Base-by-base conservation (phyloP, 2,329 filamentous ascomycete species). In the Ophidiomyces ophidiicola region DNA sequence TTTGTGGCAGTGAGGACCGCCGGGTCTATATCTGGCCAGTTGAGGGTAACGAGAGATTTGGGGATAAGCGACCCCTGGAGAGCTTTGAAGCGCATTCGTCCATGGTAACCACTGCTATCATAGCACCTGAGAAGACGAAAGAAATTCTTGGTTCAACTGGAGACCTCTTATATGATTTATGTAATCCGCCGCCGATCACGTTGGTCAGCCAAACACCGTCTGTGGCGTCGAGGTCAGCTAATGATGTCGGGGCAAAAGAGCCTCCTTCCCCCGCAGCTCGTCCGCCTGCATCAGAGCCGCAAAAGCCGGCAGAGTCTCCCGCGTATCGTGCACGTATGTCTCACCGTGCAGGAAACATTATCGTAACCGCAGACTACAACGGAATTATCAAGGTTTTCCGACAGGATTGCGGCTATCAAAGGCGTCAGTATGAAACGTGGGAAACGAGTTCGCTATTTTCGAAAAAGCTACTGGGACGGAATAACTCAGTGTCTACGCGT, bases 161-260 rank as follows among this genome's bases (percentile, higher is more conserved):
- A 40, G 87, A 98, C 55, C 87, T 90, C 1, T 74, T 98, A n/a
- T 98, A 86, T 57, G 87, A 94, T 51, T 70, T 96, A 1, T 96
- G 90, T 67, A 96, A 96, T 50, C 90, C 90, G 4, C 90, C 88
- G 0, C 86, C 88, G 0, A 77, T 96, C 11, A 87, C 77, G 5
- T 68, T 96, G 12, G 69, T 87, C 45, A 86, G 80, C 48, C 72
- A 78, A 18, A 76, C 80, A 14, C 83, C 90, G 51, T 71, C 71
- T 11, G 55, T 61, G 36, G 70, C 69, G 1, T 72, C 71, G 0
- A 66, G 63, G 46, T 62, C 63, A 11, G 59, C 61, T 1, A 68
- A 64, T 1, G 60, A 69, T 39, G 60, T 46, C 55, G 10, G 60
- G 54, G 45, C 52, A 50, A 38, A 39, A 18, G 46, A 40, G 44